Conservation (phyloP, 108 stramenopile species). For the Skeletonema costatum region DNA sequence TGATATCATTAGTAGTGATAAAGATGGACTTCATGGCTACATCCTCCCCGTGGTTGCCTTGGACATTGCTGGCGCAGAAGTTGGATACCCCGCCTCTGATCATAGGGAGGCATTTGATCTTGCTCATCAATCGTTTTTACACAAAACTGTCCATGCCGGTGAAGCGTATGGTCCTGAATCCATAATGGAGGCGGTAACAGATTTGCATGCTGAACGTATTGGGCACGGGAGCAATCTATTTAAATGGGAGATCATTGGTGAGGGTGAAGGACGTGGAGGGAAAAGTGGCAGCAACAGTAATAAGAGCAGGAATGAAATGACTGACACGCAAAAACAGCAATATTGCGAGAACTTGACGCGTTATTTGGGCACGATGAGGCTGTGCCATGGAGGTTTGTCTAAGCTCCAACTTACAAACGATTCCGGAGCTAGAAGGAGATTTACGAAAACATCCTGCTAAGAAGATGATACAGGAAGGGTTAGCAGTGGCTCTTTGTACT, state of each 20-base stretch:
- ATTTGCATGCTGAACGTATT: constrained; percentile 44
- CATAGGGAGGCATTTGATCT: constrained; percentile 40
- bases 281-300: constrained; percentile 4
- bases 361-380: constrained; percentile 38
- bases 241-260: constrained; percentile 41
- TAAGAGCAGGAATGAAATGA: constrained; percentile 30
- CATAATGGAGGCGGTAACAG: constrained; percentile 33
- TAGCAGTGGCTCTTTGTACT: constrained; percentile 41
- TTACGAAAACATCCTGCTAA: constrained; percentile 34
- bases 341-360: constrained; percentile 41
- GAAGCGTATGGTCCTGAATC: constrained; percentile 47
- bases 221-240: constrained; percentile 38
- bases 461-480: constrained; percentile 42
- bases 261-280: constrained; percentile 33
- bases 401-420: constrained; percentile 42
- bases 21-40: constrained; percentile 6
- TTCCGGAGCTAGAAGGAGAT: constrained; percentile 38
- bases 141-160: constrained; percentile 46
- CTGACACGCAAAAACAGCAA: constrained; percentile 22
- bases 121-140: constrained; percentile 41
- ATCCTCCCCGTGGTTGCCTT: constrained; percentile 39
- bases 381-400: constrained; percentile 45
- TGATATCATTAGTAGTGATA: not conserved
- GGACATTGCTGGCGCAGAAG: constrained; percentile 36
- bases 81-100: constrained; percentile 37